Evolutionary conservation across 768 basidiomycete species (phyloP).

Genomic region (Boletus edulis): DNA sequence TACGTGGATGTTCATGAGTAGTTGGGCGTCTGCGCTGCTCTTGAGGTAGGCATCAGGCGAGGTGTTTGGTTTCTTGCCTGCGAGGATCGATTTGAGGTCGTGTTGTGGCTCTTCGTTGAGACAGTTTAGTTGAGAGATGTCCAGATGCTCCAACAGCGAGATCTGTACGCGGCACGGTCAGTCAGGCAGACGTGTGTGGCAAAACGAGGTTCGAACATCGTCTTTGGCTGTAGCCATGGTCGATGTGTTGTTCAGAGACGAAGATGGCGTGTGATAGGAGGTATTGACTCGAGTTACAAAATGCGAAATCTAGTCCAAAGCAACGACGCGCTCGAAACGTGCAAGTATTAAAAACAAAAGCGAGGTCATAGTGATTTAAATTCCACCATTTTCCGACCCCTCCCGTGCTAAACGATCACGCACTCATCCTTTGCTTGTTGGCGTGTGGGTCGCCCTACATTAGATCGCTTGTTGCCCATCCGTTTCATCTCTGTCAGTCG

Average conservation of each 20-base stretch:
- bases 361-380: conserved; percentile 7
- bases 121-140: conserved; percentile 60
- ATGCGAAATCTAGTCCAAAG: conserved; percentile 1
- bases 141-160: conserved; percentile 58
- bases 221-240: conserved; percentile 27
- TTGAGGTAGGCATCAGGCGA: conserved; percentile 45
- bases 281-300: conserved; percentile 6
- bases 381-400: conserved; percentile 3
- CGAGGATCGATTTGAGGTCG: conserved; percentile 51
- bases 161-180: conserved; percentile 33
- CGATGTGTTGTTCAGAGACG: conserved; percentile 2
- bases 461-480: conserved; percentile 73
- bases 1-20: conserved; percentile 66
- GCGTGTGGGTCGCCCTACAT: conserved; percentile 82
- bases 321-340: conserved; percentile 1
- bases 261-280: conserved; percentile 12
- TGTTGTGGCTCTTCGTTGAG: conserved; percentile 62
- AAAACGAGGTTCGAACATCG: conserved; percentile 25
- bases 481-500: conserved; percentile 95
- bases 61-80: conserved; percentile 43
- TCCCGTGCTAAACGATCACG: conserved; percentile 63
- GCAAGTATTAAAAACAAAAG: conserved; percentile 13
- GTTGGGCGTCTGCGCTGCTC: conserved; percentile 73
- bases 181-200: neutral
- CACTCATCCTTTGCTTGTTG: conserved; percentile 95